Evolutionary conservation across 495 filamentous ascomycete species (phyloP), one percentile per base, ranked within the genome.

Genomic region (Rhypophila decipiens): DNA sequence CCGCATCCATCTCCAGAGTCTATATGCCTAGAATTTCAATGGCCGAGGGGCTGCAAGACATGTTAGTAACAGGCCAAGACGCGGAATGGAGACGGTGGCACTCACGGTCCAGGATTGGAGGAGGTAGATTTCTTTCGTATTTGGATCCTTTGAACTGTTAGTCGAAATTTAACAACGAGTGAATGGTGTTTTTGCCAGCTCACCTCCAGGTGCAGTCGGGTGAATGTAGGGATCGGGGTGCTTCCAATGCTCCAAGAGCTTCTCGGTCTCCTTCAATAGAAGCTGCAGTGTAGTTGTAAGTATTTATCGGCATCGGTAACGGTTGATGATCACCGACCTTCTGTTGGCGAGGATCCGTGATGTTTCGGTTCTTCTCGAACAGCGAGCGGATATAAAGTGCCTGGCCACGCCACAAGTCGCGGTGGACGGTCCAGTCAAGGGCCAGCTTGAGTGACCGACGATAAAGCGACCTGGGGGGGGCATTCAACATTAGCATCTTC

Each of bases 161-260:
- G 63, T 68, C 34, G 66, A 37, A 34, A 21, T 15, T 38, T 22
- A 18, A 23, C 5, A 15, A 7, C 19, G 23, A 8, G 5, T n/a
- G 21, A 23, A 24, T 2, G 33, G 3, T 17, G 44, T 24, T 39
- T 17, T 10, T 18, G n/a, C 33, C 10, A 10, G n/a, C 79, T 55
- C 76, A 94, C 93, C 93, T 78, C 93, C 93, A 15, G 93, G 93
- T 11, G 93, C 91, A 15, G 88, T 91, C 7, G 93, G 93, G 40
- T 82, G 78, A 46, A 75, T 67, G 61, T 95, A 97, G 23, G 91
- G 89, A 62, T 99, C 93, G 2, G 93, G 93, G 61, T 99, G 94
- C 66, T 96, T 96, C 90, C 90, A 99, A 57, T 80, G 86, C 57
- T 96, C 82, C 50, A 99, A 67, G 44, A 95, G 59, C 46, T 84